Percentiles rank a stretch among this genome's conserved stretches.
phyloP scores from a whole-genome alignment of 2,329 filamentous ascomycete genomes.

The Colletotrichum limetticola region DNA sequence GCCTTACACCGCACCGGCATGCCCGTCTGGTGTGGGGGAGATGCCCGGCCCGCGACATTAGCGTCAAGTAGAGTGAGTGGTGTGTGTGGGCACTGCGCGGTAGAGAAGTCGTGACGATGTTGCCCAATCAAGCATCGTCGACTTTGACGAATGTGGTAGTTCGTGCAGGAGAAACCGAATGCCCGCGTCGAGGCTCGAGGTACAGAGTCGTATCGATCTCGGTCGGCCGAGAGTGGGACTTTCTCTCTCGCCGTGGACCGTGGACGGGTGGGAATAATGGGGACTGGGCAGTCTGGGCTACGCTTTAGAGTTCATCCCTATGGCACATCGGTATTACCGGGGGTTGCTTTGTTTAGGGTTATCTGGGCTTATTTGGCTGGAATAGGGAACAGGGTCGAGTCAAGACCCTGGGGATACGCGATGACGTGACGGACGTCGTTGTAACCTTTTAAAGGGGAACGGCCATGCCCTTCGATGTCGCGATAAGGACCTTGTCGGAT shows the following conservation, averaged over 20 bases:
- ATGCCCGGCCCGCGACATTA: constrained; percentile 10
- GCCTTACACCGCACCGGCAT: constrained; percentile 8
- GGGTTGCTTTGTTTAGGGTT: neutral
- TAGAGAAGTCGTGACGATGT: neutral
- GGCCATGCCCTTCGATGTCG: neutral
- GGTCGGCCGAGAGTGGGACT: neutral
- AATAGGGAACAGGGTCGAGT: neutral
- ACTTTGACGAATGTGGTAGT: neutral
- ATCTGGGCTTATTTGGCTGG: neutral
- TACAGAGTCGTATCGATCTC: neutral
- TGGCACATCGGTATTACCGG: constrained; percentile 18
- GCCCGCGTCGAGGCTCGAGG: neutral
- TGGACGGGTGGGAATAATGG: too few relatives aligned
- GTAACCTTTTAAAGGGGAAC: constrained; percentile 1
- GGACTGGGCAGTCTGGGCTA: neutral
- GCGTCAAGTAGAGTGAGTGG: constrained; percentile 7
- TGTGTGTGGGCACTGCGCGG: neutral
- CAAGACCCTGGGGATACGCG: constrained; percentile 6
- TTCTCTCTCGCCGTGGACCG: neutral
- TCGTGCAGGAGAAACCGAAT: neutral
- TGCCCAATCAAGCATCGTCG: neutral
- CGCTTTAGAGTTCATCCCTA: constrained; percentile 6
- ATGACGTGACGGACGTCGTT: constrained; percentile 18
- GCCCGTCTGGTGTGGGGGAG: constrained; percentile 19
- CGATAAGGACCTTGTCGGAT: neutral